A percentile compares a stretch with the other conserved stretches of the same genome.
These are phyloP conservation scores for Yarrowia galli DNA, from an alignment of 1,139 yeast species.

Conservation along the genomic window DNA sequence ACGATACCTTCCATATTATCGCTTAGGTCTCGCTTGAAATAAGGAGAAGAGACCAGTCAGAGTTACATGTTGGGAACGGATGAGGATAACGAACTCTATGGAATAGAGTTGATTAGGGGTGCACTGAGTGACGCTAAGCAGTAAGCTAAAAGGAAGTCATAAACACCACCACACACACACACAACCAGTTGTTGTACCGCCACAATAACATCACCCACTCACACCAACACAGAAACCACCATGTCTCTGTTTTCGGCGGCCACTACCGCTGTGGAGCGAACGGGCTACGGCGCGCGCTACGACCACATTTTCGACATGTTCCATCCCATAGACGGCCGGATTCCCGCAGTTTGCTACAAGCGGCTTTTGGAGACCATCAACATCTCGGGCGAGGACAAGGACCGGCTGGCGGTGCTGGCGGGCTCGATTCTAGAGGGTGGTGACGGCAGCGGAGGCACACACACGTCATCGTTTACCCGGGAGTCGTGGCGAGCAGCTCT, in stretches of 20 bases:
- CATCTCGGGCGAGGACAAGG: conserved; percentile 14
- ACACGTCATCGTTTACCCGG: conserved; percentile 16
- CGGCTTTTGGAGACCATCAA: conserved; percentile 37
- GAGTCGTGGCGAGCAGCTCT: conserved; percentile 25
- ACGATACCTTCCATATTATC: neutral
- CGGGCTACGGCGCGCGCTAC: conserved; percentile 29
- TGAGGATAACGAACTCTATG: conserved; percentile 25
- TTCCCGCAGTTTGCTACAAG: conserved; percentile 37
- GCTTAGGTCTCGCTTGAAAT: neutral
- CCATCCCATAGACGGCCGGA: conserved; percentile 36
- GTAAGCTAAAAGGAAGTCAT: neutral
- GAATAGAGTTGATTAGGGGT: conserved; percentile 25
- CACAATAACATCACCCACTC: neutral
- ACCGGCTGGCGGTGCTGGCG: conserved; percentile 9
- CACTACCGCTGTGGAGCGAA: conserved; percentile 21
- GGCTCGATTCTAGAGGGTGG: conserved; percentile 4
- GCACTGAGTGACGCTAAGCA: neutral
- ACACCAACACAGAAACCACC: neutral
- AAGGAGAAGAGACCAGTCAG: neutral
- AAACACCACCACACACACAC: neutral
- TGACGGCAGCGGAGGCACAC: neutral
- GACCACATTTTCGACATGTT: conserved; percentile 38
- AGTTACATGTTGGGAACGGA: conserved; percentile 13
- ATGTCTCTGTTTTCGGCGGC: conserved; percentile 31
- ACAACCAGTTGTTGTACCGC: no score